phyloP scores from a whole-genome alignment of 345 rosid genomes.

The Citrus sp. region DNA sequence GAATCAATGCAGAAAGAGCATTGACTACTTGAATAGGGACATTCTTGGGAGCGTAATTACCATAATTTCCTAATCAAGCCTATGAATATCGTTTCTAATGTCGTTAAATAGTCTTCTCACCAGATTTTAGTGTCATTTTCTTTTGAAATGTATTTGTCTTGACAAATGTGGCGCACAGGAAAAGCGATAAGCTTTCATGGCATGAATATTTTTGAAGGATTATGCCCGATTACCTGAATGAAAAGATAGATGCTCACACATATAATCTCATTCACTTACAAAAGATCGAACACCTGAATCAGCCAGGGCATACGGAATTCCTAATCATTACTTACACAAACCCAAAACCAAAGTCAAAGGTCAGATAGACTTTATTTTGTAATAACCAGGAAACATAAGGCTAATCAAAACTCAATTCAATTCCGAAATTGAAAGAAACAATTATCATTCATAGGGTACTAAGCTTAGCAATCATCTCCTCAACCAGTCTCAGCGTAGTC shows the following conservation, averaged over 20 bases:
- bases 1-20: not conserved
- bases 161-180: too few species aligned
- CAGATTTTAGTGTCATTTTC: not conserved
- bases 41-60: not conserved
- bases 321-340: not conserved
- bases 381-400: not conserved
- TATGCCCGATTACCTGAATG: too few species aligned
- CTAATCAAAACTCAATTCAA: too few species aligned
- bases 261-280: not conserved
- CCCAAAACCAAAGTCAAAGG: not conserved
- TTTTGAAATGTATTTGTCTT: too few species aligned
- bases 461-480: slow-evolving; percentile 79
- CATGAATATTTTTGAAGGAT: too few species aligned
- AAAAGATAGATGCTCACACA: too few species aligned
- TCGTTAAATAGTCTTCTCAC: not conserved
- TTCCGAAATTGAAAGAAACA: not conserved
- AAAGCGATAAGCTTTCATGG: too few species aligned
- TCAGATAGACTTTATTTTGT: not conserved
- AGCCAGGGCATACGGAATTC: not conserved
- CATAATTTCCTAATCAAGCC: not conserved
- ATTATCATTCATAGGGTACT: slow-evolving; percentile 25
- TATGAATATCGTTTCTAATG: too few species aligned
- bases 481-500: slow-evolving; percentile 52
- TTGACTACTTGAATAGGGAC: not conserved
- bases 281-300: not conserved